These are phyloP conservation scores for Peronosclerospora sorghi DNA, from an alignment of 352 stramenopile species.

Conservation along the genomic window DNA sequence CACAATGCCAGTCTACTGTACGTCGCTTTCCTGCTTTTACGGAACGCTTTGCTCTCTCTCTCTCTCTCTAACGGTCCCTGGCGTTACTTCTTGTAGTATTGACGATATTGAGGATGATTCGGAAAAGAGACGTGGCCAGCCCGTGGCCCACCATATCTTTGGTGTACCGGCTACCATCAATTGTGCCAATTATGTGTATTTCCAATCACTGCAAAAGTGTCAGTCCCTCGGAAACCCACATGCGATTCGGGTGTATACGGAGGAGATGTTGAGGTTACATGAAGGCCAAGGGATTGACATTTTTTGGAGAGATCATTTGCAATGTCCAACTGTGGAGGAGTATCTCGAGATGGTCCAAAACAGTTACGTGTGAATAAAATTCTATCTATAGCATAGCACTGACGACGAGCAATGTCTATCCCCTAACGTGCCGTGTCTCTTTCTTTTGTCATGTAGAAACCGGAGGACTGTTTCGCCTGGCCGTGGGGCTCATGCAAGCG, in stretches of 20 bases:
- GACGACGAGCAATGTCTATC: background rate
- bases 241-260: slow-evolving; percentile 87
- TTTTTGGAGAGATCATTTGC: slow-evolving; percentile 86
- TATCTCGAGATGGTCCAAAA: slow-evolving; percentile 93
- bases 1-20: slow-evolving; percentile 93
- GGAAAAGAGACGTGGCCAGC: slow-evolving; percentile 89
- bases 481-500: slow-evolving; percentile 90
- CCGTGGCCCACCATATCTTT: slow-evolving; percentile 94
- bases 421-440: background rate
- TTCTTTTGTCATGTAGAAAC: slow-evolving; percentile 71
- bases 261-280: slow-evolving; percentile 93
- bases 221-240: slow-evolving; percentile 74
- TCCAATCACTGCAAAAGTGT: slow-evolving; percentile 90
- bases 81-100: slow-evolving; percentile 62
- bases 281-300: slow-evolving; percentile 94
- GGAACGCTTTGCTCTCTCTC: no score
- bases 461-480: slow-evolving; percentile 92
- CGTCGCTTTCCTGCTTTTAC: slow-evolving; percentile 9
- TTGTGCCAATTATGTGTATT: slow-evolving; percentile 97
- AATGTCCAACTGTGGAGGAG: slow-evolving; percentile 86
- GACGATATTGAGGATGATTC: slow-evolving; percentile 98
- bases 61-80: no score
- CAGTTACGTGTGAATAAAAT: no score
- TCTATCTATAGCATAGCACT: no score
- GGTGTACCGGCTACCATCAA: slow-evolving; percentile 95